These are phyloP conservation scores for Firmiana major DNA, from an alignment of 345 rosid species.

Conservation along the genomic window DNA sequence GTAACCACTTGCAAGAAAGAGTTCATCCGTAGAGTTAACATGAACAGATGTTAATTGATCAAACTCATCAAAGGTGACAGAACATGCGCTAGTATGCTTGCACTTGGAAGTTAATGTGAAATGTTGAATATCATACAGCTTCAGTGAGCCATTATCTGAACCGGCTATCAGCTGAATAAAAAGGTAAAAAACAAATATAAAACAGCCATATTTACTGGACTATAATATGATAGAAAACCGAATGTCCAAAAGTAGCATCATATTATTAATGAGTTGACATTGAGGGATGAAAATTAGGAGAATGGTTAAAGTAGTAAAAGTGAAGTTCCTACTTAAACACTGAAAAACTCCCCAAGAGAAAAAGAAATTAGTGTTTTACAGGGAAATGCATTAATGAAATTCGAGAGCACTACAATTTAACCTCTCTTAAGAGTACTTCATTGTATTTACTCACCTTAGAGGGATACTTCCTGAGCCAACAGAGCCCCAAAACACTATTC, in stretches of 20 bases:
- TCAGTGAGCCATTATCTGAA: conserved; percentile 88
- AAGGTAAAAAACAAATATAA: not conserved
- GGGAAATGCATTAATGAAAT: not conserved
- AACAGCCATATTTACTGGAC: not conserved
- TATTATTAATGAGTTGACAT: not conserved
- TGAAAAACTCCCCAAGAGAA: not conserved
- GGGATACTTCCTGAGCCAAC: conserved; percentile 88
- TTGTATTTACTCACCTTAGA: conserved; percentile 53
- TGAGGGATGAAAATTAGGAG: not conserved
- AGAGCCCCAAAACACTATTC: conserved; percentile 88
- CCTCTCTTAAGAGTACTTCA: not conserved
- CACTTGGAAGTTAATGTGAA: conserved; percentile 35
- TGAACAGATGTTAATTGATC: conserved; percentile 92
- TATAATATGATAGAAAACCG: not conserved
- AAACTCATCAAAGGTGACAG: conserved; percentile 76
- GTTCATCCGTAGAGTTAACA: conserved; percentile 77
- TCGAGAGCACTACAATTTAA: not conserved
- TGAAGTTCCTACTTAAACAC: not conserved
- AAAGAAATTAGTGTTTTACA: not conserved
- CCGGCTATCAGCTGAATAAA: conserved; percentile 83
- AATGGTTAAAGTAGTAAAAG: not conserved
- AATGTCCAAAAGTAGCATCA: not conserved
- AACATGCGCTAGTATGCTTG: conserved; percentile 29
- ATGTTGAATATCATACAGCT: conserved; percentile 62
- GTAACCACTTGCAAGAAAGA: conserved; percentile 93